phyloP scores from a whole-genome alignment of 805 yeast genomes.

The Candida maesae region DNA sequence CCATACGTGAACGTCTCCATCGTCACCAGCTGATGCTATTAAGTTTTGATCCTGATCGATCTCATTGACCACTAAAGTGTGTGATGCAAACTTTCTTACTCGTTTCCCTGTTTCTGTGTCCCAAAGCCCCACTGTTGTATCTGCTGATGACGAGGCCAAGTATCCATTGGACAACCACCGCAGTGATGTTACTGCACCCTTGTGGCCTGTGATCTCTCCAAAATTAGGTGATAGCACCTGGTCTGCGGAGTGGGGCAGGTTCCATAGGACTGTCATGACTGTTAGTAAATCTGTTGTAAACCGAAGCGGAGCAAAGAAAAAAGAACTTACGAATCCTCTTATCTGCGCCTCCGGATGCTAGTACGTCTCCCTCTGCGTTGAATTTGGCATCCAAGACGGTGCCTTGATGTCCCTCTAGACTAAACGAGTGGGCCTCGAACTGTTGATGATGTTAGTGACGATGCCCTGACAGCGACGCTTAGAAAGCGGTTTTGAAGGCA shows the following conservation, averaged over 20 bases:
- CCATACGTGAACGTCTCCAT: constrained; percentile 59
- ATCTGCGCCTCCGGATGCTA: constrained; percentile 67
- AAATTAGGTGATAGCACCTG: constrained; percentile 30
- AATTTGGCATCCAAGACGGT: constrained; percentile 51
- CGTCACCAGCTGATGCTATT: constrained; percentile 60
- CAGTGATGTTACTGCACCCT: constrained; percentile 59
- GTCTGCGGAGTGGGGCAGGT: constrained; percentile 22
- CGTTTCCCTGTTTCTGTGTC: constrained; percentile 56
- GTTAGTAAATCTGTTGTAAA: neutral
- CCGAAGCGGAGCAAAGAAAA: neutral
- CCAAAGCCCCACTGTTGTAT: constrained; percentile 56
- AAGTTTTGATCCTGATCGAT: constrained; percentile 36
- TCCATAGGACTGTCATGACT: constrained; percentile 20
- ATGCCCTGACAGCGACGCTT: neutral
- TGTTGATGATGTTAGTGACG: constrained; percentile 9
- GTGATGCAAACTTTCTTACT: constrained; percentile 50
- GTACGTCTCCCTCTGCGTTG: constrained; percentile 43
- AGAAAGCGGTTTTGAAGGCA: neutral
- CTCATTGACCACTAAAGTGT: constrained; percentile 52
- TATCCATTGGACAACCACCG: constrained; percentile 48
- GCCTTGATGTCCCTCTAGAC: constrained; percentile 50
- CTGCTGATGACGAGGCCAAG: constrained; percentile 56
- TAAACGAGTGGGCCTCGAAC: constrained; percentile 25
- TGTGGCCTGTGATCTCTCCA: constrained; percentile 52
- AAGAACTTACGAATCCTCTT: constrained; percentile 32